Base-by-base conservation (phyloP, 768 basidiomycete species). In the Rhizopogon rudus region DNA sequence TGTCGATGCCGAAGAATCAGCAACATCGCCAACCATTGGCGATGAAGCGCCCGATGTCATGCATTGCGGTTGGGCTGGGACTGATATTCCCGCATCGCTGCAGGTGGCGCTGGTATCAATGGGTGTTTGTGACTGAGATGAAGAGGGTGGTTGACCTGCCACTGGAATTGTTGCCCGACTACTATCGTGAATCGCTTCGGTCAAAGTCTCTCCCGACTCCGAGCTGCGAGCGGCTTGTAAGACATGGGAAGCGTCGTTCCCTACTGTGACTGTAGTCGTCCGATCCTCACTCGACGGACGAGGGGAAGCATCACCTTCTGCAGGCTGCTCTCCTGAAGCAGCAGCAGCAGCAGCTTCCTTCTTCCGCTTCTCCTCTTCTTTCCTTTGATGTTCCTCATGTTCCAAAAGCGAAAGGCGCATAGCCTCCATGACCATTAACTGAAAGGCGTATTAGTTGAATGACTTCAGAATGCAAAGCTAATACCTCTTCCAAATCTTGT, bases 371-470 rank as follows among this genome's bases (percentile, higher is more conserved):
- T 88, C 83, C 63, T 84, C 87, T 54, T 90, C 83, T 65, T 82
- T 85, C 63, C 84, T 80, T 66, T 93, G 92, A 53, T 93, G 90
- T 64, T 93, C 93, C 71, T 98, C 95, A 64, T 98, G 94, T 55
- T 98, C 96, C 46, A 97, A 68, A 60, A 98, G 76, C 28, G 93
- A 97, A 55, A 97, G 75, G 53, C 96, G 84, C 94, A 99, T 98
- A 5, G 97, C 97, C 73, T 98, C 97, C 91, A 95, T 95, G 53
- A 99, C 77, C 96, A 98, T 98, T 43, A 99, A 73, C 93, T 99
- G 59, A 40, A 44, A 45, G 37, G 45, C 20, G 54, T 17, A 53
- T 61, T 42, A 66, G 60, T 28, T 49, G 9, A 55, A 58, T 44
- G 29, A 59, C 28, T 35, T 50, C n/a, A 42, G 25, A 39, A 52